A percentile compares a stretch with the other conserved stretches of the same genome.
Conservation (phyloP, 2,329 filamentous ascomycete genomes). For the Huntiella decipiens region DNA sequence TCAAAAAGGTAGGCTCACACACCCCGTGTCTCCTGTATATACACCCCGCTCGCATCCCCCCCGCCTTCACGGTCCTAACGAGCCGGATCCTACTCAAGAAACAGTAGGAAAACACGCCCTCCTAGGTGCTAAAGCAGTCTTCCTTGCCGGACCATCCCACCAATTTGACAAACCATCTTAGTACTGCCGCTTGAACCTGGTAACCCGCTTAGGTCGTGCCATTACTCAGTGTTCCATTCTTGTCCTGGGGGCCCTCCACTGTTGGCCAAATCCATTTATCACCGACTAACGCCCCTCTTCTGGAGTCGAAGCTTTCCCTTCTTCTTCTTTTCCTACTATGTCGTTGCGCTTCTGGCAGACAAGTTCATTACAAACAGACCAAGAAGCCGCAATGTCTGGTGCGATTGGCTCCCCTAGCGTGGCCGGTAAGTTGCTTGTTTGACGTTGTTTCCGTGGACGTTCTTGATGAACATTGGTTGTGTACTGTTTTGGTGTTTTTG, state of each 20-base stretch:
- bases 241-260: conserved; percentile 1
- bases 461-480: not conserved
- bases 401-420: conserved; percentile 11
- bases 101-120: no score
- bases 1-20: no score
- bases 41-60: no score
- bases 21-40: no score
- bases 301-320: conserved; percentile 9
- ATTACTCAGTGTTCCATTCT: conserved; percentile 4
- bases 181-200: conserved; percentile 1
- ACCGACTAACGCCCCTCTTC: conserved; percentile 2
- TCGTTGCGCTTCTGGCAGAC: conserved; percentile 13
- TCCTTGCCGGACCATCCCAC: not conserved
- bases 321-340: conserved; percentile 16
- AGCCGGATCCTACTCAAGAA: no score
- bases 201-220: not conserved
- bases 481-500: not conserved
- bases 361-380: conserved; percentile 5
- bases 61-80: no score
- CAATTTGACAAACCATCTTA: not conserved
- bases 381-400: conserved; percentile 10
- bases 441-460: conserved; percentile 17
- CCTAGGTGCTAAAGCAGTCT: not conserved
- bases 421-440: conserved; percentile 9
- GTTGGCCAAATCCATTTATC: conserved; percentile 9